These are phyloP conservation scores for Diatrype stigma DNA, from an alignment of 2,329 filamentous ascomycete species.

Conservation along the genomic window DNA sequence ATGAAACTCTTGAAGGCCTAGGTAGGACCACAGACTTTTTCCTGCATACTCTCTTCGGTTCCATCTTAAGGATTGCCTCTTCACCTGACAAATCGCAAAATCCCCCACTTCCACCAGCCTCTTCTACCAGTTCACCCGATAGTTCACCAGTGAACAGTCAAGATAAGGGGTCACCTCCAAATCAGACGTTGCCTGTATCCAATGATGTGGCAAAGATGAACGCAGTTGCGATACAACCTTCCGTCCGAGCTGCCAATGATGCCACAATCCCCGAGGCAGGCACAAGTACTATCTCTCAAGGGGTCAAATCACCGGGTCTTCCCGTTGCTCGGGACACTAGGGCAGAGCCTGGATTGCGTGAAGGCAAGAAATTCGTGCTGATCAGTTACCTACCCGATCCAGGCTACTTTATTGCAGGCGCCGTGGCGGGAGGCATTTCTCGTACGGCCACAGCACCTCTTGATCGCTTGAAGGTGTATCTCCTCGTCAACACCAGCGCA, in stretches of 20 bases:
- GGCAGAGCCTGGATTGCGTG: slow-evolving; percentile 29
- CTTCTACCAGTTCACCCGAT: not conserved
- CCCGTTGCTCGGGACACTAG: slow-evolving; percentile 20
- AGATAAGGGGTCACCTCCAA: slow-evolving; percentile 6
- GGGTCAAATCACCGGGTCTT: slow-evolving; percentile 13
- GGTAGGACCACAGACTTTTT: slow-evolving; percentile 73
- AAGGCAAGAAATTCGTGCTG: slow-evolving; percentile 48
- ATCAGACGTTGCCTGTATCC: slow-evolving; percentile 8
- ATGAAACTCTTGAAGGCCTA: slow-evolving; percentile 88
- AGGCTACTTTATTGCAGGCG: slow-evolving; percentile 98
- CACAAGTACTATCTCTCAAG: slow-evolving; percentile 12
- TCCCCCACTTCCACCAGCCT: not conserved
- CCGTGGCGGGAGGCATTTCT: slow-evolving; percentile 88
- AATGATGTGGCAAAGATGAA: slow-evolving; percentile 15
- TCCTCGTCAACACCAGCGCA: slow-evolving; percentile 81
- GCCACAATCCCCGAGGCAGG: slow-evolving; percentile 7
- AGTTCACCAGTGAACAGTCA: slow-evolving; percentile 7
- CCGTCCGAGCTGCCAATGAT: slow-evolving; percentile 7
- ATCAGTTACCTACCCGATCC: slow-evolving; percentile 72
- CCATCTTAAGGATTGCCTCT: slow-evolving; percentile 64
- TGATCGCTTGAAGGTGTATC: slow-evolving; percentile 94
- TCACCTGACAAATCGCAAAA: slow-evolving; percentile 36
- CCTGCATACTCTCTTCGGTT: slow-evolving; percentile 70
- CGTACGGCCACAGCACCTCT: slow-evolving; percentile 93
- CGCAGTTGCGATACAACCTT: slow-evolving; percentile 11